Conservation (phyloP, 2,329 filamentous ascomycete species). For the Ophiognomonia clavigignenti-juglandacearum region DNA sequence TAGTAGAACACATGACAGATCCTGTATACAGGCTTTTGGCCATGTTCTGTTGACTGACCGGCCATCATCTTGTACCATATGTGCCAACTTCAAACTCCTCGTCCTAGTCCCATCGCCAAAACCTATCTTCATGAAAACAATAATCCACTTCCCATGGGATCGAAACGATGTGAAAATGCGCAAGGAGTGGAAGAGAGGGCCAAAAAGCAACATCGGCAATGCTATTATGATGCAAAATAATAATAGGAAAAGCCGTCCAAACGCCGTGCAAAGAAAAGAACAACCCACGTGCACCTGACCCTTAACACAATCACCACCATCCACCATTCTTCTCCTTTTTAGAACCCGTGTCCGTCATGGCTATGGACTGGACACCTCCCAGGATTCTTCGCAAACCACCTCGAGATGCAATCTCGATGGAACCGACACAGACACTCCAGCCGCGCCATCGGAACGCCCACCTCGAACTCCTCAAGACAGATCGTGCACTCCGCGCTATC, state of each 20-base stretch:
- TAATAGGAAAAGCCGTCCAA: neutral
- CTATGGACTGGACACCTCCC: slow-evolving; percentile 63
- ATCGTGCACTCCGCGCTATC: slow-evolving; percentile 65
- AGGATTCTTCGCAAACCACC: slow-evolving; percentile 59
- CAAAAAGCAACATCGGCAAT: neutral
- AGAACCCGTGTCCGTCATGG: slow-evolving; percentile 56
- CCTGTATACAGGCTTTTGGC: too few relatives aligned
- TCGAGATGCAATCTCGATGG: slow-evolving; percentile 54
- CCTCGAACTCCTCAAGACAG: slow-evolving; percentile 62
- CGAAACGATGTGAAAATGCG: neutral
- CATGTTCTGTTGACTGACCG: too few relatives aligned
- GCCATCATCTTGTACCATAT: too few relatives aligned
- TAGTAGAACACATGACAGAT: too few relatives aligned
- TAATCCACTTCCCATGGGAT: neutral
- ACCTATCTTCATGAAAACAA: neutral
- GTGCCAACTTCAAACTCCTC: too few relatives aligned
- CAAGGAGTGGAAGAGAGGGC: neutral
- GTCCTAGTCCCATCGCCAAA: neutral
- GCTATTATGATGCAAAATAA: neutral
- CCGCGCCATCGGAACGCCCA: slow-evolving; percentile 58
- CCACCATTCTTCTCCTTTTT: slow-evolving; percentile 11
- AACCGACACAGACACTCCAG: slow-evolving; percentile 64
- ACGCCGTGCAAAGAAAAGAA: slow-evolving; percentile 9
- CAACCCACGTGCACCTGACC: neutral
- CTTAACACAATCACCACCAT: too few relatives aligned